Evolutionary conservation across 2,329 filamentous ascomycete genomes (phyloP).

Genomic region (Tolypocladium amazonense): DNA sequence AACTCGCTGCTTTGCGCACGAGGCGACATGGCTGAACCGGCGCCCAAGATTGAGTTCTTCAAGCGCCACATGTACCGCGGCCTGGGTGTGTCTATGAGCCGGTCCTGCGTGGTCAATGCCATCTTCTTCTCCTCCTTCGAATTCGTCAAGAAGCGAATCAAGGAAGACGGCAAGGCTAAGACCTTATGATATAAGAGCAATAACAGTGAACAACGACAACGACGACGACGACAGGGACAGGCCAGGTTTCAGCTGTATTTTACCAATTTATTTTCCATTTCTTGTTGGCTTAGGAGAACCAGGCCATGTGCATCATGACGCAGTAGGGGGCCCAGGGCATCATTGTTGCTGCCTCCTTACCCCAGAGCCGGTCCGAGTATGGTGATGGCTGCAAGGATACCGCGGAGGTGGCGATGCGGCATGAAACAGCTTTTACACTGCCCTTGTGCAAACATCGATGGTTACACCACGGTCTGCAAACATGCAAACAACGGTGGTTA

Average conservation of each 20-base stretch:
- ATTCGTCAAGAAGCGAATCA: slow-evolving; percentile 63
- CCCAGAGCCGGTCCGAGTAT: background rate
- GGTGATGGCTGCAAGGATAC: background rate
- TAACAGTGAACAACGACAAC: background rate
- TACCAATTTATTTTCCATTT: slow-evolving; percentile 11
- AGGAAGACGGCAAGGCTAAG: slow-evolving; percentile 30
- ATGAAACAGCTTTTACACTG: no score
- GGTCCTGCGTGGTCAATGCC: slow-evolving; percentile 74
- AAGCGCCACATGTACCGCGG: slow-evolving; percentile 72
- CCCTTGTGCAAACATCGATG: no score
- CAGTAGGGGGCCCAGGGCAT: background rate
- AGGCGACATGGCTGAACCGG: slow-evolving; percentile 51
- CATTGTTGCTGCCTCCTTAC: background rate
- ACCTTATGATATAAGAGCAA: slow-evolving; percentile 5
- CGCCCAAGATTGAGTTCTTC: slow-evolving; percentile 69
- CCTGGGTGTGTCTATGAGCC: slow-evolving; percentile 71
- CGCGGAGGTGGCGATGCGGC: no score
- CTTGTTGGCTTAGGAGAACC: background rate
- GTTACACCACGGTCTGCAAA: no score
- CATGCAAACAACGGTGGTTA: no score
- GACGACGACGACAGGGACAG: background rate
- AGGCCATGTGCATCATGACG: background rate
- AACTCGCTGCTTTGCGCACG: slow-evolving; percentile 63
- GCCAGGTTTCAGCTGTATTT: background rate
- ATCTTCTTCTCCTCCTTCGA: slow-evolving; percentile 88